Evolutionary conservation across 805 yeast species (phyloP).

Genomic region (Myxozyma kluyveri): DNA sequence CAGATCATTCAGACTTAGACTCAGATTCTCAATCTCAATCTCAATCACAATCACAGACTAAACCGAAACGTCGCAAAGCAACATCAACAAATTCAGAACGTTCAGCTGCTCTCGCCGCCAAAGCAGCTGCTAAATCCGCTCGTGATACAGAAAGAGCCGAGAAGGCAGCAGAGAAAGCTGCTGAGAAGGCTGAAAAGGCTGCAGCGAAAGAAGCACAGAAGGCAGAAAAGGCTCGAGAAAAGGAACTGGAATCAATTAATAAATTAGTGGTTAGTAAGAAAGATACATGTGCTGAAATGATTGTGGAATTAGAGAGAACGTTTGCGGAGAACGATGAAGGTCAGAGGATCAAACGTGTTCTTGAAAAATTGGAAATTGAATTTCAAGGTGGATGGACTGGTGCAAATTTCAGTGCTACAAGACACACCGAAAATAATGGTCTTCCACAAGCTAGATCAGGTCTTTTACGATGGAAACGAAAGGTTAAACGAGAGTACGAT

Average conservation of each 20-base stretch:
- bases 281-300: conserved; percentile 25
- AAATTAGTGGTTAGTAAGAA: conserved; percentile 12
- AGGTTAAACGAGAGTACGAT: conserved; percentile 18
- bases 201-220: conserved; percentile 16
- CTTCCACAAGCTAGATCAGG: not conserved
- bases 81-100: no score
- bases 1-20: no score
- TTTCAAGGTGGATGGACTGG: conserved; percentile 11
- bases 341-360: conserved; percentile 3
- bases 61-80: no score
- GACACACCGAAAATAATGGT: no score
- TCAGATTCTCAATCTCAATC: no score
- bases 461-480: conserved; percentile 21
- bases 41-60: no score
- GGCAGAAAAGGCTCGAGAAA: conserved; percentile 10
- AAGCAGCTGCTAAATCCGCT: not conserved
- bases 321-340: conserved; percentile 14
- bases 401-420: no score
- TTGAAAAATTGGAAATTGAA: conserved; percentile 8
- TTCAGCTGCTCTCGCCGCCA: no score
- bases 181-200: conserved; percentile 5
- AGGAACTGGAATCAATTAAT: conserved; percentile 24
- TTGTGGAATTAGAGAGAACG: conserved; percentile 25
- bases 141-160: conserved; percentile 2
- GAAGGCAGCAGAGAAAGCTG: conserved; percentile 3